Evolutionary conservation across 2,329 filamentous ascomycete species (phyloP), one percentile per base, ranked within the genome.

Genomic region (Leptographium procerum): DNA sequence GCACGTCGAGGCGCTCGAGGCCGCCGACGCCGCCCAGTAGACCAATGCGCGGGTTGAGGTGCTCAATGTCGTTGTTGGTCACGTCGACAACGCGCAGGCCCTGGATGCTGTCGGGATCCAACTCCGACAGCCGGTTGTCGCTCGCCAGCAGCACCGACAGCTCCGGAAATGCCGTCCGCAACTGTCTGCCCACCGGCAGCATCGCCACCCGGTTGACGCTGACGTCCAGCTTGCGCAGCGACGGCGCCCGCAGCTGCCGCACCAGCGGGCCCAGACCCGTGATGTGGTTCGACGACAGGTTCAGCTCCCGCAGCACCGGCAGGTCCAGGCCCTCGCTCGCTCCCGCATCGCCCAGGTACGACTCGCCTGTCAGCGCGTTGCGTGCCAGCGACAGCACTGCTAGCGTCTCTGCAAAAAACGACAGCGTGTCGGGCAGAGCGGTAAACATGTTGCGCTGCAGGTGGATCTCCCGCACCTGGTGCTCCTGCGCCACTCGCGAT

Each of bases 41-140:
- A 0, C 92, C 92, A 13, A 97, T 78, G 9, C 86, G 83, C 0
- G 91, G 87, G 61, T 94, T 89, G 16, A 97, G 74, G 52, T 83
- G 82, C n/a, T 82, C 81, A 62, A 97, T 89, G 55, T 92, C 87
- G 67, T 97, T 97, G 70, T 90, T 91, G 63, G 83, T 84, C 10
- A 90, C 83, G 68, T 95, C 89, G 3, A 95, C 82, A 6, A 87
- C 80, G 63, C 83, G 83, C 59, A 96, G 69, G 0, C 92, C 91
- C 55, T 79, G 78, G 43, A 96, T 83, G 11, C 84, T 77, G 11
- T 90, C 86, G 0, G 89, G 85, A 1, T 87, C 81, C 19, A 95
- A 77, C 16, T 87, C 85, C 7, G 80, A 76, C 55, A 96, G 80
- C 63, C 85, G 84, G 69, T 97, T 97, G 70, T 95, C 90, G 4